A percentile compares a stretch with the other conserved stretches of the same genome.
phyloP scores from a whole-genome alignment of 164 flowering plant species.

The Protea cynaroides region DNA sequence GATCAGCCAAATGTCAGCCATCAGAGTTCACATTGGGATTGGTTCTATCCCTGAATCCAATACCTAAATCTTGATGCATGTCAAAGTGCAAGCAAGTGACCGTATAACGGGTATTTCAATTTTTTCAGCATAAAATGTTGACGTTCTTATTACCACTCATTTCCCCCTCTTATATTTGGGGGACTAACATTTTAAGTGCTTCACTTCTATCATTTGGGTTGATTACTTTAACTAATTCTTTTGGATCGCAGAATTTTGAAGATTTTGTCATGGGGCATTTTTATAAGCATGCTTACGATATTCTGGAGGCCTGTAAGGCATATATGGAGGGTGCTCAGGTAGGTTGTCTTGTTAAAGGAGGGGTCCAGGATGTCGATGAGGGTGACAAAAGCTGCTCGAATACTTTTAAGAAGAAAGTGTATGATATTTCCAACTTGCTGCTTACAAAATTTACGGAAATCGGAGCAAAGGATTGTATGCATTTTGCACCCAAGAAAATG shows the following conservation, averaged over 20 bases:
- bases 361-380: slow-evolving; percentile 45
- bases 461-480: slow-evolving; percentile 46
- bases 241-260: slow-evolving; percentile 66
- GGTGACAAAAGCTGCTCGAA: slow-evolving; percentile 41
- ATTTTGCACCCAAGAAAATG: slow-evolving; percentile 17
- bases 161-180: no score
- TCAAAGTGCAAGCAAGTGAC: no score
- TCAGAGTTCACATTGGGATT: no score
- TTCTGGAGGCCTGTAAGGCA: slow-evolving; percentile 67
- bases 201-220: no score
- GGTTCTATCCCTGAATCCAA: no score
- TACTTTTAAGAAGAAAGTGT: slow-evolving; percentile 31
- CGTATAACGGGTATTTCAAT: no score
- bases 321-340: slow-evolving; percentile 71
- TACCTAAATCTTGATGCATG: no score
- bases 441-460: slow-evolving; percentile 34
- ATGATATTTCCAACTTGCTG: slow-evolving; percentile 28
- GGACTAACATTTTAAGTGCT: no score
- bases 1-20: no score
- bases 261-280: slow-evolving; percentile 67
- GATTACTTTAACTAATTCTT: not conserved
- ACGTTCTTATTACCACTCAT: no score
- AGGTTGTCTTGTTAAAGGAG: slow-evolving; percentile 51
- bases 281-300: slow-evolving; percentile 38
- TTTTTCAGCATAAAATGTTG: no score